Conservation (phyloP, 495 filamentous ascomycete species). For the Penicillium simplicissimum region DNA sequence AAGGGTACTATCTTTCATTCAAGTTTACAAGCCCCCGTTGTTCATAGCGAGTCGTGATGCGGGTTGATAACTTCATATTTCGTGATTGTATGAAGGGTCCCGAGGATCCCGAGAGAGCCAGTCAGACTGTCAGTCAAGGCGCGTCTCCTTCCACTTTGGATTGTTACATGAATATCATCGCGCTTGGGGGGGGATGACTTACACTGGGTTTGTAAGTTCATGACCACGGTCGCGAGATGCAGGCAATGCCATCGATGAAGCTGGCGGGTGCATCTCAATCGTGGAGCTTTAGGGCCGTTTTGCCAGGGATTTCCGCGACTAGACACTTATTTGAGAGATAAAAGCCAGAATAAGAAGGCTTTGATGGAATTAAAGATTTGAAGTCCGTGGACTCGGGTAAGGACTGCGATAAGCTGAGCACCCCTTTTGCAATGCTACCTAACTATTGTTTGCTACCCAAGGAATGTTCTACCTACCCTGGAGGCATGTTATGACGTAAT, state of each 20-base stretch:
- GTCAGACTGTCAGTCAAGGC: not conserved
- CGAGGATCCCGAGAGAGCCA: not conserved
- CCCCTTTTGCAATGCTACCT: not conserved
- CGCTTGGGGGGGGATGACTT: no score
- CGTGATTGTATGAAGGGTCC: not conserved
- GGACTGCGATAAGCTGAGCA: not conserved
- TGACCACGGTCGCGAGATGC: no score
- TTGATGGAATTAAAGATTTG: not conserved
- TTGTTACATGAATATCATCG: no score
- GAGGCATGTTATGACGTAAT: not conserved
- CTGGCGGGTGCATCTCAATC: no score
- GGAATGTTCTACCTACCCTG: not conserved
- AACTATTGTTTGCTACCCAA: no score
- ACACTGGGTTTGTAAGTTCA: no score
- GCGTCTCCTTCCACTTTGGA: not conserved
- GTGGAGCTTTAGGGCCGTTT: no score
- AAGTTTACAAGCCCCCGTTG: not conserved
- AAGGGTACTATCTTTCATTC: not conserved
- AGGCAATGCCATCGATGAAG: no score
- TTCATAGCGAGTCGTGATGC: not conserved
- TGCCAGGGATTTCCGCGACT: no score
- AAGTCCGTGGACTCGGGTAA: not conserved
- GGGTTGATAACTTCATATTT: not conserved
- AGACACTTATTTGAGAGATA: no score
- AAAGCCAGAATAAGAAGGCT: no score